Evolutionary conservation across 352 stramenopile genomes (phyloP).

Genomic region (Phytophthora pinifolia): DNA sequence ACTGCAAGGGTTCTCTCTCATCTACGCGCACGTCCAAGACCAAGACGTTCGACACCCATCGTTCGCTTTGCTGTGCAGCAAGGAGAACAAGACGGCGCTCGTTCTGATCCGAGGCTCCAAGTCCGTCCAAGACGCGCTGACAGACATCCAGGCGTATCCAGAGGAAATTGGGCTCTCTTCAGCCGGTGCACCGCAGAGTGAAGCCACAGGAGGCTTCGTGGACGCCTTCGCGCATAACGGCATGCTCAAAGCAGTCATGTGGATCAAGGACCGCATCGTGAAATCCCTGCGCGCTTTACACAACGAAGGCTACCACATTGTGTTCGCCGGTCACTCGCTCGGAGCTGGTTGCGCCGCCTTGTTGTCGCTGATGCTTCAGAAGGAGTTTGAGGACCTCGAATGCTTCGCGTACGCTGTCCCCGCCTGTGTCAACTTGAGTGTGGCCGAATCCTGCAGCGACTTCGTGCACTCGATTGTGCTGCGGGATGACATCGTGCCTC

Average conservation of each 20-base stretch:
- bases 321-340: constrained; percentile 81
- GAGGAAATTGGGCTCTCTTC: constrained; percentile 66
- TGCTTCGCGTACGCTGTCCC: constrained; percentile 88
- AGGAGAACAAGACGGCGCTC: constrained; percentile 77
- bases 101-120: constrained; percentile 85
- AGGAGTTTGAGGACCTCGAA: constrained; percentile 78
- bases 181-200: constrained; percentile 35
- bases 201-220: constrained; percentile 70
- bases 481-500: constrained; percentile 84
- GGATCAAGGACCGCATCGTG: constrained; percentile 86
- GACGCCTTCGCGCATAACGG: constrained; percentile 87
- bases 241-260: constrained; percentile 86
- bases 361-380: constrained; percentile 83
- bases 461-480: constrained; percentile 88
- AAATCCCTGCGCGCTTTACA: constrained; percentile 72
- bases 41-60: constrained; percentile 82
- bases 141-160: constrained; percentile 81
- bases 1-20: constrained; percentile 74
- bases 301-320: constrained; percentile 78
- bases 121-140: constrained; percentile 84
- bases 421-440: constrained; percentile 78
- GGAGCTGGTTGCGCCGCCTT: constrained; percentile 76
- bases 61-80: constrained; percentile 76
- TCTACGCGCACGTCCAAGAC: constrained; percentile 83
- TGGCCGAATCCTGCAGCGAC: constrained; percentile 71